A percentile compares a stretch with the other conserved stretches of the same genome.
Conservation (phyloP, 495 filamentous ascomycete species). For the Niebla homalea region DNA sequence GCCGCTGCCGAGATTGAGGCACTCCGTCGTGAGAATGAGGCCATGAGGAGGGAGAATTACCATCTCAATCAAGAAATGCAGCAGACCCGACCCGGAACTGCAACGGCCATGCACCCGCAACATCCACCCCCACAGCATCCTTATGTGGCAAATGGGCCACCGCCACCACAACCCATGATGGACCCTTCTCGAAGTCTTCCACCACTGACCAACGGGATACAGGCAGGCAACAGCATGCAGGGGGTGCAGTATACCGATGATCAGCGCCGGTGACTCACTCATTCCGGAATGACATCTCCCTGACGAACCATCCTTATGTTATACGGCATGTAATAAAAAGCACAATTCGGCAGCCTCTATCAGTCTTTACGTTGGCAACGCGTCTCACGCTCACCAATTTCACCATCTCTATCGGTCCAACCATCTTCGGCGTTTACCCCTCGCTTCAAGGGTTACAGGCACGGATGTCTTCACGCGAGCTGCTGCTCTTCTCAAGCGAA, state of each 20-base stretch:
- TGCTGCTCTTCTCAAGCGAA: too few relatives aligned
- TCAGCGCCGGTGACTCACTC: background rate
- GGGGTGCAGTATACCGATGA: slow-evolving; percentile 44
- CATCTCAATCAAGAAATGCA: slow-evolving; percentile 30
- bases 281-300: background rate
- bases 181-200: slow-evolving; percentile 40
- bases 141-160: slow-evolving; percentile 17
- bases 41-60: slow-evolving; percentile 40
- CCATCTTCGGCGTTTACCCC: background rate
- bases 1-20: slow-evolving; percentile 31
- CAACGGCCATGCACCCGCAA: slow-evolving; percentile 27
- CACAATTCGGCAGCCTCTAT: background rate
- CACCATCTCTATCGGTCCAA: background rate
- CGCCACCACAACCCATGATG: slow-evolving; percentile 20
- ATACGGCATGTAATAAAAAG: background rate
- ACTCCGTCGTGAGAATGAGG: slow-evolving; percentile 33
- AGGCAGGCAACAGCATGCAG: slow-evolving; percentile 38
- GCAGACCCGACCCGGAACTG: slow-evolving; percentile 17
- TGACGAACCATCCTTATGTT: background rate
- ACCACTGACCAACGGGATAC: slow-evolving; percentile 35
- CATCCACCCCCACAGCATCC: slow-evolving; percentile 26
- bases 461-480: background rate
- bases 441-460: background rate
- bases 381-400: background rate
- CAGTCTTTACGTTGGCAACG: background rate